phyloP scores from a whole-genome alignment of 2,329 filamentous ascomycete species.

The Clonostachys sp. region DNA sequence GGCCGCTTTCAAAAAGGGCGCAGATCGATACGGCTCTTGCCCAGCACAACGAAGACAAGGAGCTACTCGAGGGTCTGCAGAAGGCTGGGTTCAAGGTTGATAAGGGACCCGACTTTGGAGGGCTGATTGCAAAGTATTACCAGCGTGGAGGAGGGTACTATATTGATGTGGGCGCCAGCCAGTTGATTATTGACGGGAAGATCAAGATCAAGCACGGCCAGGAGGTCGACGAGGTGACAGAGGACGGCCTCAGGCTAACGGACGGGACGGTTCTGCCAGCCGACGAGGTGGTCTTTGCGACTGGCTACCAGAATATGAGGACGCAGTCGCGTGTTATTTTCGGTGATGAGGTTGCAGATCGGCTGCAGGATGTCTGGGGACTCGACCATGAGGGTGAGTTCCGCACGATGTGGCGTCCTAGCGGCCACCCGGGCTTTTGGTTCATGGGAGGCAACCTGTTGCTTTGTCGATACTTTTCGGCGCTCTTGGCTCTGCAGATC shows the following conservation, averaged over 20 bases:
- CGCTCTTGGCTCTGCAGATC: constrained; percentile 46
- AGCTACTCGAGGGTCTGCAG: constrained; percentile 35
- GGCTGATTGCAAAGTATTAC: constrained; percentile 59
- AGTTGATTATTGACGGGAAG: constrained; percentile 58
- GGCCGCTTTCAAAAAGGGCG: constrained; percentile 53
- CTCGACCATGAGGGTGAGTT: constrained; percentile 54
- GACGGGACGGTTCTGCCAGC: constrained; percentile 55
- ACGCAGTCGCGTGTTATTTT: constrained; percentile 56
- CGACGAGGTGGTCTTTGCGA: constrained; percentile 60
- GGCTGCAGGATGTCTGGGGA: constrained; percentile 58
- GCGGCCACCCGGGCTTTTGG: constrained; percentile 62
- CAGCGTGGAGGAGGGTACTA: constrained; percentile 67
- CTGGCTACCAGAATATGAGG: constrained; percentile 65
- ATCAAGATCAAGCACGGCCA: constrained; percentile 59
- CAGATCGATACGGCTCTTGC: constrained; percentile 36
- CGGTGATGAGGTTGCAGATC: constrained; percentile 55
- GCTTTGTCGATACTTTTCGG: constrained; percentile 56
- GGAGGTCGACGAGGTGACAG: constrained; percentile 46
- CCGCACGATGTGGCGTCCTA: constrained; percentile 53
- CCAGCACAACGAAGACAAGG: constrained; percentile 28
- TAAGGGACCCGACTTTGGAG: constrained; percentile 48
- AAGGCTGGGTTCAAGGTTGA: constrained; percentile 59
- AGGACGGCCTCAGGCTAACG: constrained; percentile 36
- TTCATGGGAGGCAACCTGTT: constrained; percentile 62
- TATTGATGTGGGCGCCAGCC: constrained; percentile 61